Evolutionary conservation across 371 early-diverging fungal species (phyloP).

Genomic region (Dinochytrium kinnereticum): DNA sequence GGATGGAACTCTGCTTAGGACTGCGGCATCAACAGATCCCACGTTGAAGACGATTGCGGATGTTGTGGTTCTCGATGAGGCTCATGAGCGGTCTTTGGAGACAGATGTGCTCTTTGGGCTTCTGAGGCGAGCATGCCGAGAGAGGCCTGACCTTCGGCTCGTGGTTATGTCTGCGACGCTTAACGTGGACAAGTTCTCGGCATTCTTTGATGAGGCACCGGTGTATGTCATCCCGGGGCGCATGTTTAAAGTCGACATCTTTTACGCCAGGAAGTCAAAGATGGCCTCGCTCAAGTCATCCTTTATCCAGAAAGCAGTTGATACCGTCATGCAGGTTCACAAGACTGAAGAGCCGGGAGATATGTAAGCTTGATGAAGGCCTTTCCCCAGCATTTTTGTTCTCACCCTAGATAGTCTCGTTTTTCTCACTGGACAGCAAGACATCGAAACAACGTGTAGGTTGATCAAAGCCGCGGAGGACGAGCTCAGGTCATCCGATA

Average conservation of each 20-base stretch:
- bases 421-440: slow-evolving; percentile 91
- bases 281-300: slow-evolving; percentile 68
- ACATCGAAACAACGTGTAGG: slow-evolving; percentile 78
- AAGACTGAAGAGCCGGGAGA: slow-evolving; percentile 73
- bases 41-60: slow-evolving; percentile 69
- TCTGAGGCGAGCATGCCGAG: slow-evolving; percentile 64
- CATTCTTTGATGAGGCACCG: slow-evolving; percentile 71
- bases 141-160: slow-evolving; percentile 60
- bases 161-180: slow-evolving; percentile 87
- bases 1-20: slow-evolving; percentile 88
- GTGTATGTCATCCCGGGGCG: slow-evolving; percentile 86
- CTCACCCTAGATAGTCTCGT: slow-evolving; percentile 61
- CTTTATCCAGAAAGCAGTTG: slow-evolving; percentile 72
- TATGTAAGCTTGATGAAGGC: slow-evolving; percentile 31
- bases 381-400: slow-evolving; percentile 4
- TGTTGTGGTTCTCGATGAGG: slow-evolving; percentile 89
- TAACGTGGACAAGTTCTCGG: slow-evolving; percentile 56
- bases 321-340: slow-evolving; percentile 81
- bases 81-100: slow-evolving; percentile 93
- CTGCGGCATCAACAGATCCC: slow-evolving; percentile 65
- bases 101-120: slow-evolving; percentile 93
- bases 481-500: slow-evolving; percentile 35
- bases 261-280: slow-evolving; percentile 64
- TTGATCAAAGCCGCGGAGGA: slow-evolving; percentile 46
- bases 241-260: slow-evolving; percentile 76